phyloP scores from a whole-genome alignment of 2,329 filamentous ascomycete genomes.

The Cyphellophora attinorum region DNA sequence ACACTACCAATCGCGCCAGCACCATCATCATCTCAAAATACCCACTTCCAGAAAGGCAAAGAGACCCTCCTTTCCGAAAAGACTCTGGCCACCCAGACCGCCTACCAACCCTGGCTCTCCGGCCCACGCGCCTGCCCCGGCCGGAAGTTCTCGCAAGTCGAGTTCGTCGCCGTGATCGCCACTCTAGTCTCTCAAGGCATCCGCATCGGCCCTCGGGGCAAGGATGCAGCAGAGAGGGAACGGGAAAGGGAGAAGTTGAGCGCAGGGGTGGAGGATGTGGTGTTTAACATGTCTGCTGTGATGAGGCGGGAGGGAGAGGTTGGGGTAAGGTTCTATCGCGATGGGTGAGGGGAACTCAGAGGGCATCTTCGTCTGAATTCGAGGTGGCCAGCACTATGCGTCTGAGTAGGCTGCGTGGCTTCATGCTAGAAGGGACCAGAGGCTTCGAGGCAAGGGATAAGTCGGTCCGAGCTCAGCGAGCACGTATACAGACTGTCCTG shows the following conservation, averaged over 20 bases:
- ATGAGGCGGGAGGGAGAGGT: no score
- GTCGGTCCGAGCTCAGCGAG: no score
- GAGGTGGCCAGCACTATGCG: no score
- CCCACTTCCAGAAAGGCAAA: not conserved
- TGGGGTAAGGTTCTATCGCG: no score
- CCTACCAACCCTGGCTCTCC: slow-evolving; percentile 21
- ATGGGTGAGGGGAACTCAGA: no score
- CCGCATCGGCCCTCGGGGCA: slow-evolving; percentile 2
- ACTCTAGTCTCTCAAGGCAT: slow-evolving; percentile 7
- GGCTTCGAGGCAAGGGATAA: no score
- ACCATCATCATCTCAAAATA: no score
- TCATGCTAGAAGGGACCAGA: no score
- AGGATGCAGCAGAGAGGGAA: not conserved
- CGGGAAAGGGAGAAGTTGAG: not conserved
- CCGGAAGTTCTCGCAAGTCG: slow-evolving; percentile 25
- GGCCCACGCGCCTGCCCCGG: slow-evolving; percentile 24
- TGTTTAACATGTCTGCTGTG: not conserved
- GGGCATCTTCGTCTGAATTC: no score
- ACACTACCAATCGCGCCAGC: no score
- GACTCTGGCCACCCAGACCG: slow-evolving; percentile 1
- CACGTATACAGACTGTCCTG: no score
- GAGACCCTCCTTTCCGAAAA: slow-evolving; percentile 6
- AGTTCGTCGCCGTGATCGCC: slow-evolving; percentile 24
- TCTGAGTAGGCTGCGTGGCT: no score
- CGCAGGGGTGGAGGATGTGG: slow-evolving; percentile 2